Evolutionary conservation across 805 yeast genomes (phyloP).

Genomic region (Metschnikowia kunwiensis): DNA sequence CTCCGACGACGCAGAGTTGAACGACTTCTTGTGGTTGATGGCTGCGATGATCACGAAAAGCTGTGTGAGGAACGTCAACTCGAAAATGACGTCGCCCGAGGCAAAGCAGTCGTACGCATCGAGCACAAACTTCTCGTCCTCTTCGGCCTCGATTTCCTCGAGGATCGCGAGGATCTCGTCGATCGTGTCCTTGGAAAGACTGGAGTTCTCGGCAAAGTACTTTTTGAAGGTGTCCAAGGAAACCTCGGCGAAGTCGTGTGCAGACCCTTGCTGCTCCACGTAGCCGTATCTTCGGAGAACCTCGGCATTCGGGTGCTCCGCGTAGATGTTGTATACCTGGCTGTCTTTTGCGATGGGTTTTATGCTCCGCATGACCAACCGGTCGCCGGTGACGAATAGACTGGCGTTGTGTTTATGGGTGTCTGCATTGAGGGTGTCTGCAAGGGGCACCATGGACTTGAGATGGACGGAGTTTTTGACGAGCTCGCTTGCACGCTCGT

Average conservation of each 20-base stretch:
- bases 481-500: conserved; percentile 5
- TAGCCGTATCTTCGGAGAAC: conserved; percentile 88
- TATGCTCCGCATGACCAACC: conserved; percentile 69
- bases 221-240: conserved; percentile 42
- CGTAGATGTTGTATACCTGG: conserved; percentile 85
- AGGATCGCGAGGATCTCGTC: conserved; percentile 33
- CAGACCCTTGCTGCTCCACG: conserved; percentile 71
- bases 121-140: conserved; percentile 40
- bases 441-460: conserved; percentile 90
- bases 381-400: conserved; percentile 47
- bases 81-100: conserved; percentile 59
- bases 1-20: conserved; percentile 26
- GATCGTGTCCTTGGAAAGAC: conserved; percentile 27
- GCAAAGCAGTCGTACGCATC: conserved; percentile 63
- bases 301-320: conserved; percentile 90
- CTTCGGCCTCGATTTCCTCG: conserved; percentile 35
- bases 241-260: conserved; percentile 79
- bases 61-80: conserved; percentile 53
- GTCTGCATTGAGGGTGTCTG: conserved; percentile 88
- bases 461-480: conserved; percentile 35
- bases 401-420: conserved; percentile 74
- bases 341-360: conserved; percentile 58
- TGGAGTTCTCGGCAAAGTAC: conserved; percentile 27
- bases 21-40: conserved; percentile 24
- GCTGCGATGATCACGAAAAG: conserved; percentile 38